Conservation (phyloP, 139 green algal genomes). For the Chlorella vulgaris region DNA sequence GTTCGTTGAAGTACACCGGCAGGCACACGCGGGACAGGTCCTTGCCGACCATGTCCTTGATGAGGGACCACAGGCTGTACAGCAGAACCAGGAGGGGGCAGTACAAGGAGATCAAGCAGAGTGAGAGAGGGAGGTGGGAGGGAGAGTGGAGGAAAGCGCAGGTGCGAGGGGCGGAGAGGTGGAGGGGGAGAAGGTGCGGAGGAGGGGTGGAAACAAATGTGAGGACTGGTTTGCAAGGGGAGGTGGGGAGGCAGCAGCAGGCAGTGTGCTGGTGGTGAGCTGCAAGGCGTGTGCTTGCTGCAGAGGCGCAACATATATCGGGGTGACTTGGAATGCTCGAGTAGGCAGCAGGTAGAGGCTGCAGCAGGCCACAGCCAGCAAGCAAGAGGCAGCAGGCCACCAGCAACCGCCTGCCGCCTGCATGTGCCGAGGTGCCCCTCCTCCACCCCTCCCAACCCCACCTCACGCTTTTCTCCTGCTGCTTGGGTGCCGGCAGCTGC, state of each 20-base stretch:
- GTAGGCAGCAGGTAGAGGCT: too few species aligned
- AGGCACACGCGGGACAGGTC: constrained; percentile 89
- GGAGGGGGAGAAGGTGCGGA: too few species aligned
- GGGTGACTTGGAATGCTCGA: too few species aligned
- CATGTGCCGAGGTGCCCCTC: background rate
- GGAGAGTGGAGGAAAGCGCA: too few species aligned
- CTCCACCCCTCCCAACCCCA: background rate
- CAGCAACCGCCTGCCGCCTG: background rate
- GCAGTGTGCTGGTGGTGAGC: background rate
- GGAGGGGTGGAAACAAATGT: background rate
- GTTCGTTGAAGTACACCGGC: constrained; percentile 96
- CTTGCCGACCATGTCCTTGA: constrained; percentile 86
- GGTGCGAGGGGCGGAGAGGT: too few species aligned
- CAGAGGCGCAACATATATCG: too few species aligned
- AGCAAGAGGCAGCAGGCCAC: too few species aligned
- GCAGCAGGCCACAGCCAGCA: too few species aligned
- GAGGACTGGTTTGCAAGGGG: background rate
- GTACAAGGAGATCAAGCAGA: background rate
- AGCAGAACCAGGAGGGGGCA: too few species aligned
- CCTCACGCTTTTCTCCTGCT: constrained; percentile 77
- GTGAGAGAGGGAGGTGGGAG: background rate
- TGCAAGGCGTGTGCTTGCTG: too few species aligned
- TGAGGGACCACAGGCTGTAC: constrained; percentile 85
- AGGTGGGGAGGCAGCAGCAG: background rate
- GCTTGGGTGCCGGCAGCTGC: constrained; percentile 61